phyloP scores from a whole-genome alignment of 2,329 filamentous ascomycete genomes.

The Penicillium hordei region DNA sequence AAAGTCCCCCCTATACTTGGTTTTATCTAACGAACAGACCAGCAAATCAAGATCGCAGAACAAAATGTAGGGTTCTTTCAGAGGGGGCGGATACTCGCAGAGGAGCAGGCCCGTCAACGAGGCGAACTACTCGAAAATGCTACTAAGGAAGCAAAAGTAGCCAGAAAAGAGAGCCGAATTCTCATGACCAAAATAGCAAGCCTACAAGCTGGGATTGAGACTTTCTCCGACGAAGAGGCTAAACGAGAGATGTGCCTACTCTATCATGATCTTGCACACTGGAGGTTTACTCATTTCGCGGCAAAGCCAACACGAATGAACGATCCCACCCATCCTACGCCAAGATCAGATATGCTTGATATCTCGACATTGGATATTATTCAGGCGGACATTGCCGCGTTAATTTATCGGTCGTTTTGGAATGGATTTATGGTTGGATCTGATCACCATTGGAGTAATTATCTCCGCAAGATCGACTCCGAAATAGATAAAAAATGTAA shows the following conservation, averaged over 20 bases:
- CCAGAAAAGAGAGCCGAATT: constrained; percentile 2
- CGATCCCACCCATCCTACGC: neutral
- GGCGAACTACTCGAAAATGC: constrained; percentile 3
- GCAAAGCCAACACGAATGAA: neutral
- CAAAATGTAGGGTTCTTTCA: neutral
- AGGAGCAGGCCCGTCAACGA: constrained; percentile 9
- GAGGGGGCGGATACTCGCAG: neutral
- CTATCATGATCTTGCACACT: constrained; percentile 11
- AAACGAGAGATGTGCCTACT: constrained; percentile 11
- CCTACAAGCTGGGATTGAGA: constrained; percentile 6
- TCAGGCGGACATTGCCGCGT: neutral
- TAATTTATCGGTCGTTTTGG: constrained; percentile 4
- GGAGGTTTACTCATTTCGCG: constrained; percentile 16
- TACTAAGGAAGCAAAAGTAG: neutral
- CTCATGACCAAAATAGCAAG: neutral
- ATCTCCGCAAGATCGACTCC: constrained; percentile 1
- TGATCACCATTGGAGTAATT: neutral
- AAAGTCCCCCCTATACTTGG: no score
- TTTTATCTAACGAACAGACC: neutral
- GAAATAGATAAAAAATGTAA: constrained; percentile 13
- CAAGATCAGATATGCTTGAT: neutral
- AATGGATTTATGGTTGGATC: constrained; percentile 6
- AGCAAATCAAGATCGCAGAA: neutral
- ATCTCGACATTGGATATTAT: neutral
- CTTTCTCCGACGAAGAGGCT: constrained; percentile 16